Conservation (phyloP, 2,329 filamentous ascomycete species). For the Coniochaeta sp. region DNA sequence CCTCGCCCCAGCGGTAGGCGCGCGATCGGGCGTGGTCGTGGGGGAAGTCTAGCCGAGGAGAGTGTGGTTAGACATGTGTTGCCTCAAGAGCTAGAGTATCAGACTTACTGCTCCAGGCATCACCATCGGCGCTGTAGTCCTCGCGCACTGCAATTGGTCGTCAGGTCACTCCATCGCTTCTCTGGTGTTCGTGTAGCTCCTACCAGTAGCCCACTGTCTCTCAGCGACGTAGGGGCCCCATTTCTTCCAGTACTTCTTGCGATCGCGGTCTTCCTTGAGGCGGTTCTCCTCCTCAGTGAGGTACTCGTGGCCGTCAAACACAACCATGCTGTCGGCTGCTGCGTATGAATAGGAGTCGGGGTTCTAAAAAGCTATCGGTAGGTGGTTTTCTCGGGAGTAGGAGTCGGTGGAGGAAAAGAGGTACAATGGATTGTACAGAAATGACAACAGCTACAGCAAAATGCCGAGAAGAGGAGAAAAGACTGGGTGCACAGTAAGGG, state of each 20-base stretch:
- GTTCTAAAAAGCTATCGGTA: not conserved
- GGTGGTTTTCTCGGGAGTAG: not conserved
- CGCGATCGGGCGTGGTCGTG: slow-evolving; percentile 87
- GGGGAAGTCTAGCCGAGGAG: slow-evolving; percentile 65
- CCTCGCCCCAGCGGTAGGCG: slow-evolving; percentile 91
- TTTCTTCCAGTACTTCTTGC: slow-evolving; percentile 93
- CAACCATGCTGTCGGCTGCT: slow-evolving; percentile 58
- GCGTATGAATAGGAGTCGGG: not conserved
- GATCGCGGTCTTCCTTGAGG: slow-evolving; percentile 76
- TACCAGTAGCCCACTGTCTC: slow-evolving; percentile 91
- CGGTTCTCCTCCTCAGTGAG: slow-evolving; percentile 87
- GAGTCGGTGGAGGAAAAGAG: not conserved
- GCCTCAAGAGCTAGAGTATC: not conserved
- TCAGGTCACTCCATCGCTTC: slow-evolving; percentile 9
- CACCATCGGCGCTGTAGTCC: slow-evolving; percentile 83
- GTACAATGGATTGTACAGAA: not conserved
- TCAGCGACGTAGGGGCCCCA: slow-evolving; percentile 94
- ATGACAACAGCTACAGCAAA: not conserved
- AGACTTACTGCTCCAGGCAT: slow-evolving; percentile 88
- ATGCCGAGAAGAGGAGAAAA: not conserved
- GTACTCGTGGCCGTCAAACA: slow-evolving; percentile 82
- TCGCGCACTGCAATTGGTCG: slow-evolving; percentile 59
- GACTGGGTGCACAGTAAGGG: not conserved
- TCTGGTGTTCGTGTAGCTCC: slow-evolving; percentile 17
- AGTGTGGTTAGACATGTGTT: not conserved